Evolutionary conservation across 2,329 filamentous ascomycete species (phyloP).

Genomic region (Capronia epimyces): DNA sequence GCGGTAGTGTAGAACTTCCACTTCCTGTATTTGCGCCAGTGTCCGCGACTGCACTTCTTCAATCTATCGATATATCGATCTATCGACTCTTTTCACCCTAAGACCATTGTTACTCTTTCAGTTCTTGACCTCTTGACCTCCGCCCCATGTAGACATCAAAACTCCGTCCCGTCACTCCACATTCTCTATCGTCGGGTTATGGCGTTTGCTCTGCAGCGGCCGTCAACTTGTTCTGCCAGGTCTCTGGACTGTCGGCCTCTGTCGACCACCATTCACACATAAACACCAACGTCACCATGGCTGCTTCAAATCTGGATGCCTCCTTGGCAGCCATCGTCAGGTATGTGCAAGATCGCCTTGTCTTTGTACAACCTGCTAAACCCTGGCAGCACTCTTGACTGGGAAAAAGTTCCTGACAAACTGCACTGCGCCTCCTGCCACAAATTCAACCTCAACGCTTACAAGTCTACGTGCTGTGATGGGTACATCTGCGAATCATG

Average conservation of each 20-base stretch:
- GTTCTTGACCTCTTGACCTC: neutral
- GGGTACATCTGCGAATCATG: conserved; percentile 89
- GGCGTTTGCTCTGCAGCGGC: conserved; percentile 12
- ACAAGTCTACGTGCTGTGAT: conserved; percentile 88
- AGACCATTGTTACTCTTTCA: neutral
- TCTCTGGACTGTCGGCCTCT: neutral
- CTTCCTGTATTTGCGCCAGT: neutral
- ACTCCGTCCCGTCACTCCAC: neutral
- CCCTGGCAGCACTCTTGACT: conserved; percentile 60
- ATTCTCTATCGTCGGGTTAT: conserved; percentile 3
- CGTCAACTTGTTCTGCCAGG: conserved; percentile 5
- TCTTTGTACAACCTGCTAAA: neutral
- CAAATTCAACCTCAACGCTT: conserved; percentile 83
- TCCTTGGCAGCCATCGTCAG: conserved; percentile 28
- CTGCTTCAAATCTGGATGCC: conserved; percentile 15
- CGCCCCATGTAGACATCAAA: neutral
- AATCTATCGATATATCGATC: neutral
- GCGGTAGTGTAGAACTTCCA: neutral
- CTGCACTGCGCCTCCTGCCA: conserved; percentile 91
- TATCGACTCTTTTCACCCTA: neutral
- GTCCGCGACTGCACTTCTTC: neutral
- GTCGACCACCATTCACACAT: neutral
- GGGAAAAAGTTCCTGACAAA: conserved; percentile 90
- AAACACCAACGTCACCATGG: conserved; percentile 13
- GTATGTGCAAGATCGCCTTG: conserved; percentile 18